Base-by-base conservation (phyloP, 352 stramenopile species). In the Globisporangium middletonii region DNA sequence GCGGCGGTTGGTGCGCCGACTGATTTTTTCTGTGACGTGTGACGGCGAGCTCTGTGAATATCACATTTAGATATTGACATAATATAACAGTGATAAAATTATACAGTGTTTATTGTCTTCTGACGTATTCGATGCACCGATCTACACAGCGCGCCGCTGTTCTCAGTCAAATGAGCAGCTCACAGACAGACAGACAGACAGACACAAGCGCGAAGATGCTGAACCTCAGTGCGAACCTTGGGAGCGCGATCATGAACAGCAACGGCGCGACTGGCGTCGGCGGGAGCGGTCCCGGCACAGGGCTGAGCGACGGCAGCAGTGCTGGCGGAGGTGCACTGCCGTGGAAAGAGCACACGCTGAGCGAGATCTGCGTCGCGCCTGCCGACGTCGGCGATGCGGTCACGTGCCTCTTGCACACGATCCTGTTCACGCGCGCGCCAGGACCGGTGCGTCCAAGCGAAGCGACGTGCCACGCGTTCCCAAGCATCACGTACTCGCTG, bases 341-440 rank as follows among this genome's bases (percentile, higher is more conserved):
- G 3, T 87, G 75, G 77, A 81, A 75, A 52, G 77, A 91, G 63
- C 75, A 91, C 54, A 46, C 75, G 23, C 65, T 92, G 38, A 77
- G 82, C n/a, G 74, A 87, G 65, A 65, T 92, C 26, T 69, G 67
- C 16, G 80, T 89, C 37, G 62, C 67, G 9, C 60, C 75, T 15
- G 65, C 75, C 50, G 78, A 91, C 59, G 60, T 88, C 18, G 69
- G 73, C 18, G 83, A 93, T 53, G 78, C 73, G 44, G 63, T 86
- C 26, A 89, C 76, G 27, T 85, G 77, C 51, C 53, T 93, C 13
- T 59, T 93, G 43, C 83, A 94, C 62, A 92, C 79, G 5, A 88
- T 94, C 56, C 67, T 94, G 23, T 94, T 94, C 67, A 88, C 81
- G 16, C 65, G 83, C 27, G 82, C 83, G 9, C 83, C 81, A 0